Evolutionary conservation across 257 asterid species (phyloP).

Genomic region (Agastache rugosa): DNA sequence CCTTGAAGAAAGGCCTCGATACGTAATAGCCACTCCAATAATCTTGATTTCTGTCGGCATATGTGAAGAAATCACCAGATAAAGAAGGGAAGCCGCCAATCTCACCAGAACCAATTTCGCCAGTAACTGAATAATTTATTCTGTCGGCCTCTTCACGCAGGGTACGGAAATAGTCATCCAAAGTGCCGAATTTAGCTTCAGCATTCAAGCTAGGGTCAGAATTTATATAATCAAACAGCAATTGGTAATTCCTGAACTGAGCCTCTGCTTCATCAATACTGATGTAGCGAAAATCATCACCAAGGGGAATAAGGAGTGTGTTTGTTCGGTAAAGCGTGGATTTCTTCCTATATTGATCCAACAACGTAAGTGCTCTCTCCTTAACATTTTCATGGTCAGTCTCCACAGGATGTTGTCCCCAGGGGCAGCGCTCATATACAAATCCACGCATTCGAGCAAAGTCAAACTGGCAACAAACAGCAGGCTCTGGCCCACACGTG

Average conservation of each 20-base stretch:
- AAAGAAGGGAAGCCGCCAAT: slow-evolving; percentile 91
- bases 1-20: slow-evolving; percentile 97
- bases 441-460: slow-evolving; percentile 93
- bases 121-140: slow-evolving; percentile 71
- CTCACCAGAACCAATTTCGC: slow-evolving; percentile 87
- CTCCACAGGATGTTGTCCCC: slow-evolving; percentile 93
- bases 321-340: slow-evolving; percentile 93
- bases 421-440: slow-evolving; percentile 89
- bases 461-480: slow-evolving; percentile 98
- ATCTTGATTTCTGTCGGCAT: slow-evolving; percentile 92
- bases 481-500: slow-evolving; percentile 99
- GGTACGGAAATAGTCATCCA: slow-evolving; percentile 86
- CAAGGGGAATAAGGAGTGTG: slow-evolving; percentile 96
- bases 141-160: slow-evolving; percentile 86
- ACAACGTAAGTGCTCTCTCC: slow-evolving; percentile 79
- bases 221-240: slow-evolving; percentile 87
- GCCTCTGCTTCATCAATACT: slow-evolving; percentile 98
- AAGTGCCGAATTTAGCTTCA: slow-evolving; percentile 93
- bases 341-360: slow-evolving; percentile 93
- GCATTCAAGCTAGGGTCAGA: slow-evolving; percentile 87
- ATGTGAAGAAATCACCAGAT: slow-evolving; percentile 95
- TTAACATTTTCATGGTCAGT: slow-evolving; percentile 87
- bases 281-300: slow-evolving; percentile 97
- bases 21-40: slow-evolving; percentile 99
- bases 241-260: slow-evolving; percentile 93